Evolutionary conservation across 257 asterid genomes (phyloP).

Genomic region (Solanum gandarillasii): DNA sequence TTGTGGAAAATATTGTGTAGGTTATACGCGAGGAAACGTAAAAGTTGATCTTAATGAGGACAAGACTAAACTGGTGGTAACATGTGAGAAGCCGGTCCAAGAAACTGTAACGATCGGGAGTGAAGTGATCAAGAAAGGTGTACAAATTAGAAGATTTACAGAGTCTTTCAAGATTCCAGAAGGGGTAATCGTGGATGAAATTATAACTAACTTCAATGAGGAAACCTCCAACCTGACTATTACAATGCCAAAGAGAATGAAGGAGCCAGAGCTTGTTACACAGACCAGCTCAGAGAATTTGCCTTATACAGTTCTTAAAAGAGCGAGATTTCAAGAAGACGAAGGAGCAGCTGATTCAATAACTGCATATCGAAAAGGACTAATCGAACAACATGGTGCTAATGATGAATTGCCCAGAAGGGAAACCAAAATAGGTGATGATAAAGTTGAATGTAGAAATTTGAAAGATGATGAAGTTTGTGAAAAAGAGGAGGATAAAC

Average conservation of each 20-base stretch:
- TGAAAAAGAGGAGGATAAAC: constrained; percentile 1
- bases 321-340: background rate
- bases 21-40: constrained; percentile 37
- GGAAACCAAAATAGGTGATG: background rate
- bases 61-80: constrained; percentile 37
- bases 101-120: constrained; percentile 47
- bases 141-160: constrained; percentile 38
- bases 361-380: background rate
- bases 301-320: background rate
- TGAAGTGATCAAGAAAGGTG: constrained; percentile 38
- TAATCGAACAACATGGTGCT: background rate
- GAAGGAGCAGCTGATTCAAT: background rate
- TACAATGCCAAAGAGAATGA: constrained; percentile 61
- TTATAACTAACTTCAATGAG: constrained; percentile 42
- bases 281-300: background rate
- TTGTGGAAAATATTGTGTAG: constrained; percentile 19
- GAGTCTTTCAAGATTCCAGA: constrained; percentile 63
- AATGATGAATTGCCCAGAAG: background rate
- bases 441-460: background rate
- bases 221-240: constrained; percentile 45
- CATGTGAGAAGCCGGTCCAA: constrained; percentile 48
- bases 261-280: constrained; percentile 23
- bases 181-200: constrained; percentile 58
- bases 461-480: constrained; percentile 1
- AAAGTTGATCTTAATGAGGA: constrained; percentile 61